Base-by-base conservation (phyloP, 23 red algal genomes). In the Chondrus crispus region DNA sequence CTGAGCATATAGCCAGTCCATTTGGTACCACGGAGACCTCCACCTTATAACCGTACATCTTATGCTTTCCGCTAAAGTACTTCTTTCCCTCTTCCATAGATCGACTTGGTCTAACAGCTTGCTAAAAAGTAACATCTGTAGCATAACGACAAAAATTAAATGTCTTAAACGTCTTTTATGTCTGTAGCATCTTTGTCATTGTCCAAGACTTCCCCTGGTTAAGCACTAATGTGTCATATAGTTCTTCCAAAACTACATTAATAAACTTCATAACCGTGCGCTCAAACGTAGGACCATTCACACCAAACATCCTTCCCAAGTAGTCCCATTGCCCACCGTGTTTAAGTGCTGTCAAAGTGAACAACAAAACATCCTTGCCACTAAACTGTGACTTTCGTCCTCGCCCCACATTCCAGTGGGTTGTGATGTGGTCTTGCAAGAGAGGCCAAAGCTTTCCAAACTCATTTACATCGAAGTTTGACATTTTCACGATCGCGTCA, bases 1-100 rank as follows among this genome's bases (percentile, higher is more conserved):
- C n/a, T n/a, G n/a, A n/a, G n/a, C n/a, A n/a, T n/a, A n/a, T n/a
- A n/a, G n/a, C n/a, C n/a, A n/a, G n/a, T n/a, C n/a, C 72, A 42
- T 45, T 77, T 77, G 72, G 72, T 45, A 42, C 9, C 7, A 77
- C 72, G 19, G 72, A 77, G 8, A 60, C 77, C 63, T 84, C 80
- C 46, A 63, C 4, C 7, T 36, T 84, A 37, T 41, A 63, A 20
- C 75, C 75, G 29, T 80, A 55, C 3, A 80, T n/a, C 47, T 80
- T 80, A 22, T 80, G 75, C 28, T 80, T 80, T 80, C 75, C 41
- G 30, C 45, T 26, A 24, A 26, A 51, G 16, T 55, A 80, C 12
- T 62, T 62, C 51, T 80, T 16, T 13, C 45, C 39, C 53, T 80
- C 75, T 4, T 11, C 26, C 12, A 80, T 52, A 52, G 13, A 50